A percentile compares a stretch with the other conserved stretches of the same genome.
phyloP scores from a whole-genome alignment of 257 asterid species.

The Scutellaria barbata region DNA sequence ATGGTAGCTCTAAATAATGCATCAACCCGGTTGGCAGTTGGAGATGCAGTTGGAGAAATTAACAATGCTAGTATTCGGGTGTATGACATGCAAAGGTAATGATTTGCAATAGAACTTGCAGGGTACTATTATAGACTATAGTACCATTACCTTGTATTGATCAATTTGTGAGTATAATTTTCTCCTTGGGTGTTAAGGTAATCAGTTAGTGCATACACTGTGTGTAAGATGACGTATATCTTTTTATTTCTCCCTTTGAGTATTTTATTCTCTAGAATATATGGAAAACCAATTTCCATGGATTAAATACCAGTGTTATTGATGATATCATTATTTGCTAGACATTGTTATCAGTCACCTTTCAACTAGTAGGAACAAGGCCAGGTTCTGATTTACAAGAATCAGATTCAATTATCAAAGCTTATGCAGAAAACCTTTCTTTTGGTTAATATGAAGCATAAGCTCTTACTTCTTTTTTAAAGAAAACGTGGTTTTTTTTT shows the following conservation, averaged over 20 bases:
- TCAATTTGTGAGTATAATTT: not conserved
- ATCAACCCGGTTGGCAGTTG: constrained; percentile 86
- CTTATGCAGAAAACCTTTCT: constrained; percentile 17
- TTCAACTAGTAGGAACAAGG: constrained; percentile 20
- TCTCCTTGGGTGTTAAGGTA: constrained; percentile 14
- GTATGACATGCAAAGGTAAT: constrained; percentile 94
- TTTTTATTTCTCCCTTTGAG: not conserved
- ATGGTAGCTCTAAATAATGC: constrained; percentile 81
- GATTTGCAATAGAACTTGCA: constrained; percentile 12
- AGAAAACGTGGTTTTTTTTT: not conserved
- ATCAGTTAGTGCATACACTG: constrained; percentile 9
- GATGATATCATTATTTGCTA: constrained; percentile 3
- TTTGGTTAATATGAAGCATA: constrained; percentile 19
- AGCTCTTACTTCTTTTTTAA: not conserved
- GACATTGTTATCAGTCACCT: not conserved
- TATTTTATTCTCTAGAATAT: constrained; percentile 4
- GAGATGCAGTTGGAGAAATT: constrained; percentile 89
- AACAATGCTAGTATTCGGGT: constrained; percentile 72
- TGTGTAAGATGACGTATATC: not conserved
- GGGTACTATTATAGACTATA: constrained; percentile 8
- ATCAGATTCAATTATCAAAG: constrained; percentile 12
- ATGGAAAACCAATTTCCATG: constrained; percentile 23
- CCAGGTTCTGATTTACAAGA: constrained; percentile 1
- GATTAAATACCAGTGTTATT: constrained; percentile 5
- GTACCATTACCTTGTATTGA: constrained; percentile 16